phyloP scores from a whole-genome alignment of 495 filamentous ascomycete genomes.

The Penicillium pancosmium region DNA sequence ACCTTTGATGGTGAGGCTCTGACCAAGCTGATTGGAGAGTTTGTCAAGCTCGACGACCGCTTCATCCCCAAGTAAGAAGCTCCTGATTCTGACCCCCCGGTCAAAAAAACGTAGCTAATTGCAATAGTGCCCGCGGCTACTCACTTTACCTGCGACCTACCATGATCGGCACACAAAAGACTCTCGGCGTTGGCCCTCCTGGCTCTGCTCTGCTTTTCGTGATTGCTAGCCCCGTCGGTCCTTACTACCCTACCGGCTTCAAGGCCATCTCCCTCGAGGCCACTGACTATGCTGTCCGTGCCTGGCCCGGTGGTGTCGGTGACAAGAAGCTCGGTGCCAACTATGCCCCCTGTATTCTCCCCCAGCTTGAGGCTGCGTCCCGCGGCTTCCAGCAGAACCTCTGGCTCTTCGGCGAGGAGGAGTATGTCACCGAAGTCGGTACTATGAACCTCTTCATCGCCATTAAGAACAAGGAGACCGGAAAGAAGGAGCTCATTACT shows the following conservation, averaged over 20 bases:
- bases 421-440: constrained; percentile 93
- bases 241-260: constrained; percentile 97
- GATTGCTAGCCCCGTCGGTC: constrained; percentile 95
- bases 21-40: constrained; percentile 76
- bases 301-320: constrained; percentile 96
- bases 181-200: constrained; percentile 87
- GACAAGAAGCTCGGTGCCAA: constrained; percentile 98
- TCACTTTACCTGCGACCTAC: constrained; percentile 93
- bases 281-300: constrained; percentile 90
- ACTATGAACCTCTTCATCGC: constrained; percentile 98
- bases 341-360: constrained; percentile 94
- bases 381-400: constrained; percentile 97
- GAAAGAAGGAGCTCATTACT: constrained; percentile 86
- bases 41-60: constrained; percentile 77
- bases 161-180: constrained; percentile 94
- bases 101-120: constrained; percentile 16
- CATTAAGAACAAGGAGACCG: constrained; percentile 76
- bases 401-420: constrained; percentile 94
- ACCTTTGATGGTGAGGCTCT: constrained; percentile 72
- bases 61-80: constrained; percentile 76
- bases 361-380: constrained; percentile 85
- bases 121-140: constrained; percentile 68
- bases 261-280: constrained; percentile 94
- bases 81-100: background rate
- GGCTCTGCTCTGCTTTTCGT: constrained; percentile 89